These are phyloP conservation scores for Solanum chiquidenum DNA, from an alignment of 257 asterid species.

Conservation along the genomic window DNA sequence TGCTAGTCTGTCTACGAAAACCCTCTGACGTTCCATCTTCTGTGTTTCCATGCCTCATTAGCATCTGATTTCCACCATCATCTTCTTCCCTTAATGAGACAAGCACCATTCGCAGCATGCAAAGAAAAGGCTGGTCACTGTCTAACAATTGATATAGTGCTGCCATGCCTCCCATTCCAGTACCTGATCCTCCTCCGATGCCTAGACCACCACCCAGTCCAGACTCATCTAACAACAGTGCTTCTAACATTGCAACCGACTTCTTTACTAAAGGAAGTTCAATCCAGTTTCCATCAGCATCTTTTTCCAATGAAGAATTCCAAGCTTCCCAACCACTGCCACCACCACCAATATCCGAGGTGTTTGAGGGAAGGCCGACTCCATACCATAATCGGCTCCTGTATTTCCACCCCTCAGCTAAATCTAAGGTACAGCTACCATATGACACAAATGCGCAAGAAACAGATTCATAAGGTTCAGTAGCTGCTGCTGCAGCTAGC, in stretches of 20 bases:
- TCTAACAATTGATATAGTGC: conserved; percentile 90
- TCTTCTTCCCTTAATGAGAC: conserved; percentile 89
- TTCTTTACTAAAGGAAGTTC: conserved; percentile 87
- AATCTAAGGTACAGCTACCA: conserved; percentile 78
- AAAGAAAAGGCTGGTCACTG: conserved; percentile 95
- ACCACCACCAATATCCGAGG: conserved; percentile 69
- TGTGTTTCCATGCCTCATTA: conserved; percentile 37
- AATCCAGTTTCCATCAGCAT: conserved; percentile 76
- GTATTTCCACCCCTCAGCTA: conserved; percentile 94
- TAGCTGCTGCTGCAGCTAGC: conserved; percentile 89
- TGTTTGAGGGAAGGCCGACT: conserved; percentile 56
- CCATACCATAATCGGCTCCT: conserved; percentile 96
- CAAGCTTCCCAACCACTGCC: conserved; percentile 99
- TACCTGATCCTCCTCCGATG: conserved; percentile 99
- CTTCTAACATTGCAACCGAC: conserved; percentile 92
- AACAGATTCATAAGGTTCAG: conserved; percentile 95
- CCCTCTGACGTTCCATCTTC: conserved; percentile 49
- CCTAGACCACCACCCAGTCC: conserved; percentile 99
- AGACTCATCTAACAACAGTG: conserved; percentile 85
- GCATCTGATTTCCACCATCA: conserved; percentile 69
- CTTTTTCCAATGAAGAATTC: conserved; percentile 82
- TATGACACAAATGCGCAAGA: conserved; percentile 88
- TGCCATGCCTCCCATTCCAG: conserved; percentile 99
- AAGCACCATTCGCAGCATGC: conserved; percentile 98
- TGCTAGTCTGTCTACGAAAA: conserved; percentile 37